Evolutionary conservation across 805 yeast genomes (phyloP), one percentile per base, ranked within the genome.

Genomic region (Wickerhamiella azymoides): DNA sequence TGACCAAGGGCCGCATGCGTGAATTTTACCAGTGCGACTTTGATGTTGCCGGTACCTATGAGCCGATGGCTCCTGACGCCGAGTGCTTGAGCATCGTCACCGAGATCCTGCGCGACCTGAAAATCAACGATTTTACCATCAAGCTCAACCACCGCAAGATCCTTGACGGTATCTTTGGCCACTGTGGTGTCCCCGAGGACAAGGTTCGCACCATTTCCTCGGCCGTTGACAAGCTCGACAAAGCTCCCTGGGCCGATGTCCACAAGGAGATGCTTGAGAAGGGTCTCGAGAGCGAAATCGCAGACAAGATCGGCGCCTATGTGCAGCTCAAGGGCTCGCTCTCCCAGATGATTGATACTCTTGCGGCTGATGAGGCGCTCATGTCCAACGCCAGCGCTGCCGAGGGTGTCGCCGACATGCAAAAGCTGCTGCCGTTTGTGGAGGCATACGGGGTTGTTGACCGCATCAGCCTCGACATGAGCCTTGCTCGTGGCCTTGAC

Each of bases 1-100:
- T 92, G 98, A 89, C 97, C 43, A 92, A 92, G 67, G 99, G 99
- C 50, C 77, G 99, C 67, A 92, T 92, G 98, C 83, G 99, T 74
- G 99, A 92, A 66, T 92, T 92, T 60, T 92, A 92, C 65, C 99
- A 92, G 68, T 92, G 99, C 71, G 99, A 92, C 68, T 84, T 92
- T 57, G 99, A 92, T 64, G 71, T 92, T 59, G 99, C 99, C 18
- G 99, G 99, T 45, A 65, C 63, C 47, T 89, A 82, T 62, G 98
- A 92, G 58, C 58, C 79, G 25, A 92, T 92, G 98, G 92, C 92
- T 40, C 94, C 98, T 19, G 99, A 92, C 62, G 78, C 96, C 8
- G 99, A 92, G 67, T 71, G 80, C 48, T 72, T 92, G 67, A 76
- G 81, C 49, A 70, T 92, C 47, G 65, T 81, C 30, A 89, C 84